phyloP scores from a whole-genome alignment of 495 filamentous ascomycete genomes.

The Aspergillus cristatus region DNA sequence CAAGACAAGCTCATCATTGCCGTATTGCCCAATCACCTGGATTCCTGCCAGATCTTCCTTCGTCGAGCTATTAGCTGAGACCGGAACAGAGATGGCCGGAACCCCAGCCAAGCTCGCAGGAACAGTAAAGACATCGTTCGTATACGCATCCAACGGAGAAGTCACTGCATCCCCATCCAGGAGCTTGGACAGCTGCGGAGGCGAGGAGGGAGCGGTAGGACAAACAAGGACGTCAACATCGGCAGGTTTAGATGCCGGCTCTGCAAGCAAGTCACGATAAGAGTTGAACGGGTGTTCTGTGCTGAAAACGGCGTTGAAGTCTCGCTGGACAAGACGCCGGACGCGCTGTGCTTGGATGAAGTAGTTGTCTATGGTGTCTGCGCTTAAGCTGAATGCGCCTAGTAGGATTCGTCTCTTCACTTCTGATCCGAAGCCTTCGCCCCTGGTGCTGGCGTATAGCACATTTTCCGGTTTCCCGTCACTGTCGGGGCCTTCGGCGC shows the following conservation, averaged over 20 bases:
- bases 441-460: conserved; percentile 68
- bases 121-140: conserved; percentile 92
- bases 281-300: conserved; percentile 52
- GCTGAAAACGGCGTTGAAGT: conserved; percentile 74
- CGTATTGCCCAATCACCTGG: conserved; percentile 87
- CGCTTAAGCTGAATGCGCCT: conserved; percentile 84
- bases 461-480: conserved; percentile 34
- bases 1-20: conserved; percentile 59
- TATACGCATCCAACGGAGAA: conserved; percentile 53
- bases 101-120: conserved; percentile 89
- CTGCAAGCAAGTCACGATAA: conserved; percentile 16
- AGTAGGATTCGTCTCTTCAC: conserved; percentile 80
- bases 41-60: conserved; percentile 52
- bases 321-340: conserved; percentile 69
- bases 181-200: conserved; percentile 54
- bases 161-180: conserved; percentile 18
- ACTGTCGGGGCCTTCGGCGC: conserved; percentile 23
- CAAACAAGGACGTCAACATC: conserved; percentile 79
- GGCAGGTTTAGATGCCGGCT: conserved; percentile 25
- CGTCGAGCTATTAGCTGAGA: conserved; percentile 27
- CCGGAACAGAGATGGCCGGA: conserved; percentile 78
- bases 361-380: conserved; percentile 89
- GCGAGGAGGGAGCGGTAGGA: conserved; percentile 72
- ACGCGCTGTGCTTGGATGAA: conserved; percentile 90
- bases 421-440: conserved; percentile 68